These are phyloP conservation scores for Camptophora hylomeconis DNA, from an alignment of 2,329 filamentous ascomycete species.

Conservation along the genomic window DNA sequence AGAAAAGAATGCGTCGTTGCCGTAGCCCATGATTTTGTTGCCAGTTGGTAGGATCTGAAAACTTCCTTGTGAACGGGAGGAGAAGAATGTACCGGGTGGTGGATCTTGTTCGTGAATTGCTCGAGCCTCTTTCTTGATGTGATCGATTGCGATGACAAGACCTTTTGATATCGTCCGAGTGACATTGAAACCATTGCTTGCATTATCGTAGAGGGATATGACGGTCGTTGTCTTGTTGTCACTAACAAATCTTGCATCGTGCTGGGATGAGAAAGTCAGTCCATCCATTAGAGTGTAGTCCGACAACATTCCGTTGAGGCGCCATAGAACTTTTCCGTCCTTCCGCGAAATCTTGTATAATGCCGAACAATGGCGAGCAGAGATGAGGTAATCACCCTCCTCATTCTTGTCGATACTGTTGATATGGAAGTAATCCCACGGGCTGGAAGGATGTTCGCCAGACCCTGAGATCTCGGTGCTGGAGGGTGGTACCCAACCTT, in stretches of 20 bases:
- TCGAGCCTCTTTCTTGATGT: constrained; percentile 24
- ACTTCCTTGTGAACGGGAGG: too few relatives aligned
- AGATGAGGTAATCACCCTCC: constrained; percentile 29
- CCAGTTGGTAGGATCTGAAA: constrained; percentile 25
- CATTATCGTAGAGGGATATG: constrained; percentile 30
- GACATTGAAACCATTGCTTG: constrained; percentile 27
- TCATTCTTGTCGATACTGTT: constrained; percentile 30
- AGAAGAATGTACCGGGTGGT: neutral
- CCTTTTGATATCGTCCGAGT: constrained; percentile 27
- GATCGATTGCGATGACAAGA: constrained; percentile 27
- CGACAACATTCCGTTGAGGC: constrained; percentile 24
- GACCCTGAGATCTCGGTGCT: constrained; percentile 35
- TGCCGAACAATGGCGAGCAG: constrained; percentile 27
- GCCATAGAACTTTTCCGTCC: constrained; percentile 27
- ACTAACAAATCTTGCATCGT: constrained; percentile 27
- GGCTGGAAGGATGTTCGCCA: constrained; percentile 31
- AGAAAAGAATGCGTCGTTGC: constrained; percentile 28
- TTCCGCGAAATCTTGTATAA: constrained; percentile 29
- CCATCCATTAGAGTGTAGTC: constrained; percentile 11
- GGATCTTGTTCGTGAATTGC: constrained; percentile 2
- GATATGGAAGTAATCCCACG: constrained; percentile 34
- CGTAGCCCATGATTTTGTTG: constrained; percentile 29
- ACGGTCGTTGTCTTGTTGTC: constrained; percentile 27
- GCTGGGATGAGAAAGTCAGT: constrained; percentile 28
- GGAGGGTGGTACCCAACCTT: constrained; percentile 33